Evolutionary conservation across 129 eudicot genomes (phyloP), one percentile per base, ranked within the genome.

Genomic region (Ambrosia artemisiifolia): DNA sequence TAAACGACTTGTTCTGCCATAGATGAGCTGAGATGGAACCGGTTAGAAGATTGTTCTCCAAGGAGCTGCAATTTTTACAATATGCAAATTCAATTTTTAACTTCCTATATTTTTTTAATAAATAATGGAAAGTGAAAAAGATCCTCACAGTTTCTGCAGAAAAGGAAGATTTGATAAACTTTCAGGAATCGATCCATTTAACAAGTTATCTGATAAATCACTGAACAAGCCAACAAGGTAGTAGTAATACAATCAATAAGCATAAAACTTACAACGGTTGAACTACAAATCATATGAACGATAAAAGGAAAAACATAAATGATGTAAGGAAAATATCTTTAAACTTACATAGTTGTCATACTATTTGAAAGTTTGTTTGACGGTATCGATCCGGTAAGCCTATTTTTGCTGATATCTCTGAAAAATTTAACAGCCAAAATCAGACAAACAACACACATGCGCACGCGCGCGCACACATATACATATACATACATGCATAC

Each of bases 391-490:
- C 93, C 93, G 19, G 79, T 76, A 61, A 92, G 87, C 40, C 78
- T 79, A 70, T 92, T 92, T 85, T 73, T 69, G 77, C 97, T 85
- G 42, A 90, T 78, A 85, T 90, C 96, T 65, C 96, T 90, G 88
- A 48, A 55, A 73, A 63, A 24, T 57, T 36, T 42, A 32, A 33
- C 49, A 62, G 33, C 48, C 63, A 65, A 35, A 44, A 72, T 70
- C 49, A 69, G 50, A 67, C 61, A 65, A 71, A 24, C 55, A 54
- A 53, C 67, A 40, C 24, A 66, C 40, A 35, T 35, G 40, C 47
- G 13, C 54, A 17, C 11, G 10, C 5, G 11, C 11, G 7, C 34
- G 24, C 11, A 40, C 24, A 40, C 6, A 12, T 2, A 46, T 3
- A 14, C 13, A 13, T 14, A n/a, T 17, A 35, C 10, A 49, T 33